A percentile compares a stretch with the other conserved stretches of the same genome.
phyloP scores from a whole-genome alignment of 2,329 filamentous ascomycete species.

The Trichoderma sp. region DNA sequence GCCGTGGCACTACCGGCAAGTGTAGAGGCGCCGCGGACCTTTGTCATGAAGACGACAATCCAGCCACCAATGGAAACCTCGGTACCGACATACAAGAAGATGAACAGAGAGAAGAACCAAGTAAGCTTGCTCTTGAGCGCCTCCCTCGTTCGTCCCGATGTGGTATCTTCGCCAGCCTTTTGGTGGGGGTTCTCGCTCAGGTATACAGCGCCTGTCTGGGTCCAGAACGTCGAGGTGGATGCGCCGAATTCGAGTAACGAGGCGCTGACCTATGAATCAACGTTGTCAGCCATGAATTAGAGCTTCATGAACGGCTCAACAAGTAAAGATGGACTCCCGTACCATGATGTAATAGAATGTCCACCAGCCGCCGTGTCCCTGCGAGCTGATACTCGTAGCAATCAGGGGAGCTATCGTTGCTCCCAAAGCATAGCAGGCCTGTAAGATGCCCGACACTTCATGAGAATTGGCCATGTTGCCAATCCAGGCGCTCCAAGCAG shows the following conservation, averaged over 20 bases:
- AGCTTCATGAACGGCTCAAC: no score
- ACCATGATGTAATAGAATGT: conserved; percentile 77
- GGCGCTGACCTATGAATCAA: conserved; percentile 53
- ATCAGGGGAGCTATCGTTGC: conserved; percentile 70
- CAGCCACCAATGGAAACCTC: conserved; percentile 78
- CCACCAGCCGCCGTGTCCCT: conserved; percentile 64
- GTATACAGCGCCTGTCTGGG: conserved; percentile 31
- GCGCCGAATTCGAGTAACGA: conserved; percentile 55
- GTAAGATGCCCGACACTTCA: conserved; percentile 67
- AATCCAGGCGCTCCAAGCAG: conserved; percentile 56
- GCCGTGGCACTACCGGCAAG: conserved; percentile 70
- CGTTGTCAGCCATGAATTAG: conserved; percentile 38
- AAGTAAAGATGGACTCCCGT: not conserved
- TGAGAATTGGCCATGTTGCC: conserved; percentile 62
- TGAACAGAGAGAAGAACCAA: conserved; percentile 71
- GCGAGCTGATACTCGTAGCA: conserved; percentile 69
- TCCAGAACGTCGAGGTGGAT: conserved; percentile 61
- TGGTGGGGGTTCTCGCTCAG: conserved; percentile 30
- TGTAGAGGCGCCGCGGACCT: conserved; percentile 64
- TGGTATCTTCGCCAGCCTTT: conserved; percentile 51
- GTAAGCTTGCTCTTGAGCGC: conserved; percentile 21
- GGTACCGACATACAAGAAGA: conserved; percentile 74
- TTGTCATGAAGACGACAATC: conserved; percentile 84
- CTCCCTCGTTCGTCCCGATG: conserved; percentile 33
- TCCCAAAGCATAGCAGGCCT: conserved; percentile 68